Base-by-base conservation (phyloP, 176 grass and related monocot species). In the Phoenix dactylifera region DNA sequence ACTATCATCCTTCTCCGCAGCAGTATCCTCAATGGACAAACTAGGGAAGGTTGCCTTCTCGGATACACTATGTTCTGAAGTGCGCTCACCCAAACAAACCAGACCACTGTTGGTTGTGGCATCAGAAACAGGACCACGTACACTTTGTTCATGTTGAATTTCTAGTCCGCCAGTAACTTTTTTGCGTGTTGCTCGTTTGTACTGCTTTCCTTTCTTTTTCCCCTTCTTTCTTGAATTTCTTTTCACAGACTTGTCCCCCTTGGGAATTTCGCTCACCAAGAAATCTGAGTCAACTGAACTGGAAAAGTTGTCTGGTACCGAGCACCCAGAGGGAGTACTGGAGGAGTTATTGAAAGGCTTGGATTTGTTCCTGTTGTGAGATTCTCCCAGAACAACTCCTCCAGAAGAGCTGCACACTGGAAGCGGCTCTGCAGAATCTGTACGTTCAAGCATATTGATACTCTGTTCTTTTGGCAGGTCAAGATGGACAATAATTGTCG, bases 181-280 rank as follows among this genome's bases (percentile, higher is more conserved):
- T 57, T 49, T 79, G 58, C 39, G 62, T 50, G 29, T 63, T 51
- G 12, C 22, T 55, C 71, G 74, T 58, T 50, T 85, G 64, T 82
- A 73, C 51, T 79, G 80, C 56, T 85, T 89, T 63, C 51, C 74
- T 72, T 85, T 89, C 78, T 79, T 89, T 82, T 89, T 89, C 28
- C 75, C 80, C 54, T 85, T 89, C 78, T 76, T 85, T 85, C 75
- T 85, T 51, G 82, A 16, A 55, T 72, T 54, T 66, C 59, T 68
- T 26, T 74, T 66, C 58, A 54, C 67, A 79, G 70, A 69, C 16
- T 24, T 58, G 4, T 65, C 83, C 25, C 57, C 54, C 64, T 82
- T 82, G 56, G 78, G 71, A 54, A 69, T 73, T 51, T 48, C 62
- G 32, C 51, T 17, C 7, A 70, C 86, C 72, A 78, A 28, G 64